A percentile compares a stretch with the other conserved stretches of the same genome.
Conservation (phyloP, 1,284 basidiomycete genomes). For the Moesziomyces aphidis region DNA sequence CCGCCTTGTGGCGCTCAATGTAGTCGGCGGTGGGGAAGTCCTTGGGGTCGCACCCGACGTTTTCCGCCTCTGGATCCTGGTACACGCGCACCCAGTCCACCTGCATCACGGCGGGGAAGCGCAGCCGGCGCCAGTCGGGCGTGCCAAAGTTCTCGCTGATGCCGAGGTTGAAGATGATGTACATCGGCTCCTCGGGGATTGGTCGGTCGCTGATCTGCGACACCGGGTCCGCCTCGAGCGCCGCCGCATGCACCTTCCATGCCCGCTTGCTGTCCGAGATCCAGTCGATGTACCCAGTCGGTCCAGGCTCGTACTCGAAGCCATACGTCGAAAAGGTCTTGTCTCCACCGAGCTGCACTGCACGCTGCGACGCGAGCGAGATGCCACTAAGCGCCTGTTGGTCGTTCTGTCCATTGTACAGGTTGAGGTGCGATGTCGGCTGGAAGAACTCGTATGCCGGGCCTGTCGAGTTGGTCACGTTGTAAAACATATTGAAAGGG, state of each 20-base stretch:
- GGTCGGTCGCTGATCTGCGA: slow-evolving; percentile 38
- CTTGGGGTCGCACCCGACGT: slow-evolving; percentile 58
- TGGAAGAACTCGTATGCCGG: slow-evolving; percentile 59
- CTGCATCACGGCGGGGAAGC: slow-evolving; percentile 50
- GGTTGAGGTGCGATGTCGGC: slow-evolving; percentile 40
- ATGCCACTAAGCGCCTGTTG: slow-evolving; percentile 75
- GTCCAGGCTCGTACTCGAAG: slow-evolving; percentile 71
- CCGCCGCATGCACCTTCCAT: slow-evolving; percentile 74
- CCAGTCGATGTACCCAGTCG: slow-evolving; percentile 76
- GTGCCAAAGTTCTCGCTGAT: slow-evolving; percentile 54
- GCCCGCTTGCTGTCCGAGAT: slow-evolving; percentile 36
- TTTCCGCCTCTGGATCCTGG: slow-evolving; percentile 45
- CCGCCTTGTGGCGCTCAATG: slow-evolving; percentile 68
- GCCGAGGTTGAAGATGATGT: slow-evolving; percentile 63
- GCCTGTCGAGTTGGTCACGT: slow-evolving; percentile 52
- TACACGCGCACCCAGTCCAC: slow-evolving; percentile 58
- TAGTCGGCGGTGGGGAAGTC: slow-evolving; percentile 73
- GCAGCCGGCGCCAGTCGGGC: slow-evolving; percentile 38
- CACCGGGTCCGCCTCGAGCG: slow-evolving; percentile 76
- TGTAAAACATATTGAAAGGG: slow-evolving; percentile 72
- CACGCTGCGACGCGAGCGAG: slow-evolving; percentile 51
- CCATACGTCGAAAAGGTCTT: slow-evolving; percentile 48
- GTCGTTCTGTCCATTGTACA: slow-evolving; percentile 79
- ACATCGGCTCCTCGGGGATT: slow-evolving; percentile 54
- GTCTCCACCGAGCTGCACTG: slow-evolving; percentile 51